These are phyloP conservation scores for Microstegium vimineum DNA, from an alignment of 176 grass and related monocot species.

Conservation along the genomic window DNA sequence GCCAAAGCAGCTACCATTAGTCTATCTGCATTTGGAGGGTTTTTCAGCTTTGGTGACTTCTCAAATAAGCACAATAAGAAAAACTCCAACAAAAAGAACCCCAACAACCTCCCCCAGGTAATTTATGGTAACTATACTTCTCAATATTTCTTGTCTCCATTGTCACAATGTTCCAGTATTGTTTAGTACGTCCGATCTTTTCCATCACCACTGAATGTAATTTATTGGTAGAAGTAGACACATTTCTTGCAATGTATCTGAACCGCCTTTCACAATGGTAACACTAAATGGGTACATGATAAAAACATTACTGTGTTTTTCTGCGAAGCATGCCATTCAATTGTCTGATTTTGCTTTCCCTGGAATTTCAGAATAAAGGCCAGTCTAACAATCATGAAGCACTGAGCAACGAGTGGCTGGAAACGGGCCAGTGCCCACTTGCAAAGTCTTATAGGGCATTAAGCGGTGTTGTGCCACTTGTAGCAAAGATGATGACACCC, in stretches of 20 bases:
- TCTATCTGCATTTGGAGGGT: slow-evolving; percentile 80
- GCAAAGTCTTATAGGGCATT: slow-evolving; percentile 68
- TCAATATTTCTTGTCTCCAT: background rate
- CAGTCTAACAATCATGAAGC: slow-evolving; percentile 56
- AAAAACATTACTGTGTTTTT: background rate
- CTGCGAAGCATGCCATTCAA: background rate
- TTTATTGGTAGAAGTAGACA: background rate
- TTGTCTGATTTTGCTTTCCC: slow-evolving; percentile 16
- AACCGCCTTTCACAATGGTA: background rate
- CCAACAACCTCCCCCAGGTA: slow-evolving; percentile 59
- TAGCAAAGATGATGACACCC: slow-evolving; percentile 64
- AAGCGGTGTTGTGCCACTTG: slow-evolving; percentile 56
- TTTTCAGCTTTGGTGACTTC: slow-evolving; percentile 73
- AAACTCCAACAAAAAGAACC: slow-evolving; percentile 55
- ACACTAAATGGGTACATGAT: background rate
- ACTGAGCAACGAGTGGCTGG: slow-evolving; percentile 71
- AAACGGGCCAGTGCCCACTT: slow-evolving; percentile 75
- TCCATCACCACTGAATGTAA: slow-evolving; percentile 8
- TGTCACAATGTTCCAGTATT: background rate
- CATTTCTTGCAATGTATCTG: background rate
- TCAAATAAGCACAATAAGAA: slow-evolving; percentile 69
- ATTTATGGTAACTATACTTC: background rate
- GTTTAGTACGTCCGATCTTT: background rate
- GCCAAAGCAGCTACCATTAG: slow-evolving; percentile 95
- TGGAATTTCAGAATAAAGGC: slow-evolving; percentile 53